Evolutionary conservation across 2,329 filamentous ascomycete genomes (phyloP), one percentile per base, ranked within the genome.

Genomic region (Huntiella bhutanensis): DNA sequence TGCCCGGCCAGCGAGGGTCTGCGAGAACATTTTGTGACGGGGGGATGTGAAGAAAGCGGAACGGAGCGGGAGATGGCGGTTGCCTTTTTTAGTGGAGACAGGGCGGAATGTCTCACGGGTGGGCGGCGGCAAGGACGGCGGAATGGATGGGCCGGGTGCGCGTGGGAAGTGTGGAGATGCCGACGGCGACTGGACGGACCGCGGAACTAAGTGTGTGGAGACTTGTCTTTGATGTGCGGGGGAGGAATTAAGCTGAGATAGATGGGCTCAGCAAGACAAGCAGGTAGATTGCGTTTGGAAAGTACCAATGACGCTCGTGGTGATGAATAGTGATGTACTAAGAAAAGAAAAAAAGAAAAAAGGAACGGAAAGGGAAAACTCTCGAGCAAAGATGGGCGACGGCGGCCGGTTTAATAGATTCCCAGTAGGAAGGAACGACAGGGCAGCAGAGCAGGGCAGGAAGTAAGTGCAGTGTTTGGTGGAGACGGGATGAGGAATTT

Each of bases 1-100:
- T 56, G 71, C 69, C 58, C 71, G 68, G 57, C 70, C 69, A 55
- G 71, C 70, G 60, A 75, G 59, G 52, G 59, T 57, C 54, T 57
- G 54, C 49, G 60, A 58, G 55, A 63, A 59, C 55, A 59, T 49
- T 41, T 15, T 47, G 15, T n/a, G 13, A 10, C 32, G 33, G 16
- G 16, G 22, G 12, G 4, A 13, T 11, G 15, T 6, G 39, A 15
- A 22, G 36, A 35, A 17, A 41, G 35, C 17, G 36, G 13, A 13
- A 13, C n/a, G 32, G 37, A 45, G 36, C 33, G 19, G 5, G 32
- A 10, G 41, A 13, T 15, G 8, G 34, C n/a, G 33, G 22, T 19
- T 15, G 22, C 39, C 15, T 43, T 33, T 12, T 43, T 15, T 33
- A 34, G 38, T 2, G n/a, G 46, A 34, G 41, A 13, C 16, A 16